Evolutionary conservation across 306 rosid species (phyloP).

Genomic region (Sicyos edulis): DNA sequence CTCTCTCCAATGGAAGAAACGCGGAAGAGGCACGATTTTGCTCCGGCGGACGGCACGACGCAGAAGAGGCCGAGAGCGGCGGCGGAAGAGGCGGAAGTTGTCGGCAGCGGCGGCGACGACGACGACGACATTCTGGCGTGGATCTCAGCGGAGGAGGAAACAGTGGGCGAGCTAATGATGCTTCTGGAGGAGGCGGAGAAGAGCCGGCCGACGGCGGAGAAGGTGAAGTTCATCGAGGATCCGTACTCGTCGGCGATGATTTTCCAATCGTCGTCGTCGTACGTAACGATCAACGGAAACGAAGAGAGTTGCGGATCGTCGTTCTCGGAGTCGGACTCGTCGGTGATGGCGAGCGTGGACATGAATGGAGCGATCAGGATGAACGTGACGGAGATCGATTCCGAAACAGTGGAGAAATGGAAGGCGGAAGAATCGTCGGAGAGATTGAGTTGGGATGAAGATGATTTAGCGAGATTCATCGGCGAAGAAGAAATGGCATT

Average conservation of each 20-base stretch:
- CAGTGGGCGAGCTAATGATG: conserved; percentile 25
- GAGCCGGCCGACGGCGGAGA: not conserved
- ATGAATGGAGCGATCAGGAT: conserved; percentile 20
- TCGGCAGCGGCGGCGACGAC: too few species aligned
- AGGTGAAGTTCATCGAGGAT: conserved; percentile 42
- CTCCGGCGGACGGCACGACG: not conserved
- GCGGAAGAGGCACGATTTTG: conserved; percentile 4
- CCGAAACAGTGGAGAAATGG: conserved; percentile 11
- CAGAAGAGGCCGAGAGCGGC: conserved; percentile 5
- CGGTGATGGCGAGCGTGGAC: conserved; percentile 65
- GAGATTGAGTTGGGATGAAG: conserved; percentile 31
- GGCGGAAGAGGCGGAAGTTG: conserved; percentile 7
- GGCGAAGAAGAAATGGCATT: conserved; percentile 25
- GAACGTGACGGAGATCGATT: not conserved
- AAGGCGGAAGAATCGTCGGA: not conserved
- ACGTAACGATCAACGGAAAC: conserved; percentile 62
- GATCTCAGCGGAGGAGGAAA: conserved; percentile 22
- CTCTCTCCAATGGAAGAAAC: conserved; percentile 24
- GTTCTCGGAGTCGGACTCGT: conserved; percentile 53
- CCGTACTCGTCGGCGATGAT: conserved; percentile 43
- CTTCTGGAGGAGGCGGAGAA: conserved; percentile 19
- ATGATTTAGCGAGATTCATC: conserved; percentile 34
- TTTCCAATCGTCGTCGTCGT: conserved; percentile 44
- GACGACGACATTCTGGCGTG: conserved; percentile 27
- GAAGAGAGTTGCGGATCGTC: conserved; percentile 83